Base-by-base conservation (phyloP, 2,329 filamentous ascomycete species). In the Monilinia fructigena region DNA sequence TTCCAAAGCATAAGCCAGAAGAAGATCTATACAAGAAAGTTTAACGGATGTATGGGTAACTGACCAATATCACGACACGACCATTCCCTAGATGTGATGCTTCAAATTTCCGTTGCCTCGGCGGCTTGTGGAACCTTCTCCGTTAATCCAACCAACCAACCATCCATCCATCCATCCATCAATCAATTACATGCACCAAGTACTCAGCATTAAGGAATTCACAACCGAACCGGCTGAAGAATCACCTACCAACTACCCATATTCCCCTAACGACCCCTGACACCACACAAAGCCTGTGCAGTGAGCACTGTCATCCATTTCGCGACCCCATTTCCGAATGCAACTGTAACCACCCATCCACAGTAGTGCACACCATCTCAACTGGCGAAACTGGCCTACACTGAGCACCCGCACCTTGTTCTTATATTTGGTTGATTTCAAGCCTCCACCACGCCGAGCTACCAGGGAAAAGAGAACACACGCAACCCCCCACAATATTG, bases 251-350 rank as follows among this genome's bases (percentile, higher is more conserved):
- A 60, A 60, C 28, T 16, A 61, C 45, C 45, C 38, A 38, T 40
- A 63, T 60, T 65, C 54, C 45, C 55, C 40, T 52, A 31, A 56
- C 26, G 38, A 52, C 55, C 63, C 63, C 63, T 59, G 55, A 60
- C 28, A 56, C 61, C 38, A 47, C 50, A 47, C 40, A 10, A 28
- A 48, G 58, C 58, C 58, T 61, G 58, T 61, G 58, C 45, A 50
- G 45, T 61, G 58, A 50, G 58, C 58, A 61, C 45, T 61, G 58
- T 59, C 56, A 48, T 52, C 53, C 54, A 55, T 48, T 65, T 60
- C 31, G 47, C 63, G 55, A 65, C 47, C 56, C 55, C 55, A 65
- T 65, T 52, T 65, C 63, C 63, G 45, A 53, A 65, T 65, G 55
- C 63, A 61, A 65, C 63, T 48, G 63, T 54, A 65, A 65, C 63